Base-by-base conservation (phyloP, 2,329 filamentous ascomycete species). In the Sporothrix humicola region DNA sequence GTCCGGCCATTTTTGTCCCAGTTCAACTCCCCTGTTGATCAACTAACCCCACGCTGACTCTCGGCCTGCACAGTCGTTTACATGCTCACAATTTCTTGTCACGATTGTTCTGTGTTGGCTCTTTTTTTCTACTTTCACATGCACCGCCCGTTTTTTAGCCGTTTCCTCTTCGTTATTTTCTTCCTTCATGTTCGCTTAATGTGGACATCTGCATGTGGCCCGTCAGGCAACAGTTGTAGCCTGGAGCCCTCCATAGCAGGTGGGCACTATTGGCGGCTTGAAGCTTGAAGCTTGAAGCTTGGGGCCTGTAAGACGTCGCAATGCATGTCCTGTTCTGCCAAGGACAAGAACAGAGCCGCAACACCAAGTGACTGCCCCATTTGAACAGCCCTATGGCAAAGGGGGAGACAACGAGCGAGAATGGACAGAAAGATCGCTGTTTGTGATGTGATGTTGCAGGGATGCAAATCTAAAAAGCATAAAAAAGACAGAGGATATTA, bases 181-280 rank as follows among this genome's bases (percentile, higher is more conserved):
- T 44, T 46, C 20, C 10, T 65, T 46, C 5, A 12, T 23, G 3
- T 15, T 13, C 10, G 20, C 7, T 42, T 61, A 31, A 7, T 61
- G 58, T 7, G 31, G 31, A 37, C 31, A 37, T 37, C n/a, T 61
- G 58, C 58, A 46, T 42, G 59, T 42, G 17, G 37, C 37, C 44
- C 17, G 9, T 63, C 37, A 46, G 59, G 59, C 59, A 65, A 46
- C 59, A 44, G 46, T 23, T 65, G 59, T 42, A 65, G 59, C 59
- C 59, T 65, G 37, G 59, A 65, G 37, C 12, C 37, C 44, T 37
- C 4, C 31, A 37, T 37, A 37, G 4, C 31, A 37, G 31, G 31
- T 37, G 31, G 31, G 31, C 31, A 37, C 31, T 5, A 37, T 37
- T 37, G 31, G 4, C 7, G 31, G 31, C 31, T 37, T 37, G 31